These are phyloP conservation scores for Mollisiaceae sp. DNA, from an alignment of 2,329 filamentous ascomycete genomes.

Conservation along the genomic window DNA sequence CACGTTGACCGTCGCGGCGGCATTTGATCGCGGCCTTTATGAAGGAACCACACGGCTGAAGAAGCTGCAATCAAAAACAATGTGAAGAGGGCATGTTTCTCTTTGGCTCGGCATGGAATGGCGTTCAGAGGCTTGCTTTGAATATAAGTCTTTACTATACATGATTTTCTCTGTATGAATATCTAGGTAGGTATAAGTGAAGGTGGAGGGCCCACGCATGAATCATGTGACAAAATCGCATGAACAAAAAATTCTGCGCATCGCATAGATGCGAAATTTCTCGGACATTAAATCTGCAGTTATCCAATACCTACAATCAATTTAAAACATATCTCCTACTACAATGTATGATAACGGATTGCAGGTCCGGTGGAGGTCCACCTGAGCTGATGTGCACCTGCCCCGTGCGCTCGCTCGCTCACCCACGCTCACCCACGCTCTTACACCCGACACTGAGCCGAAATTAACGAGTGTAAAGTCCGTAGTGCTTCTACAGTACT, in stretches of 20 bases:
- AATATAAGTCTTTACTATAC: constrained; percentile 6
- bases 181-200: too few species aligned
- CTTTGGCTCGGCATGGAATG: constrained; percentile 1
- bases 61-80: constrained; percentile 77
- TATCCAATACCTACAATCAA: background rate
- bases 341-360: too few species aligned
- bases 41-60: constrained; percentile 84
- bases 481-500: too few species aligned
- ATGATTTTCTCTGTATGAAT: background rate
- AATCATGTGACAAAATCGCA: background rate
- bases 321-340: background rate
- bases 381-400: too few species aligned
- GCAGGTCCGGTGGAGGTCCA: too few species aligned
- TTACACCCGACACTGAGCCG: too few species aligned
- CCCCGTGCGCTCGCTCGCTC: too few species aligned
- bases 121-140: constrained; percentile 7
- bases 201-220: background rate
- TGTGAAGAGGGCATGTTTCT: constrained; percentile 44
- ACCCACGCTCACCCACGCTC: too few species aligned
- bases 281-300: background rate
- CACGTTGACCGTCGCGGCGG: constrained; percentile 93
- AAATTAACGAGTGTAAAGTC: too few species aligned
- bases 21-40: constrained; percentile 88
- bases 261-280: background rate
- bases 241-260: background rate